These are phyloP conservation scores for Lepidium sativum DNA, from an alignment of 345 rosid genomes.

Conservation along the genomic window DNA sequence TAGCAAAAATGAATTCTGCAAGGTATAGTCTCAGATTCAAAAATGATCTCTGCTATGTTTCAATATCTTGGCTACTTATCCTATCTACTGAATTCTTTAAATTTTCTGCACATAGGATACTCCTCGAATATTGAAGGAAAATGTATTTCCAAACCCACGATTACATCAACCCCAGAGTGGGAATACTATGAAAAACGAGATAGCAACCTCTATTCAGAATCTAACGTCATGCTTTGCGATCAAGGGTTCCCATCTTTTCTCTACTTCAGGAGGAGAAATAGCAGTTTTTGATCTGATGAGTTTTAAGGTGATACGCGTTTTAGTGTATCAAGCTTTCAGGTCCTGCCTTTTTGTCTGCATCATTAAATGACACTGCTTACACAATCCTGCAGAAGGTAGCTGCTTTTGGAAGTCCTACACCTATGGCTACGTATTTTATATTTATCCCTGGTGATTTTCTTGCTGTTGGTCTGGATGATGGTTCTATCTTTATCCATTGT, in stretches of 20 bases:
- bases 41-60: background rate
- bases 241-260: constrained; percentile 30
- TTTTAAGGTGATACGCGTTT: constrained; percentile 25
- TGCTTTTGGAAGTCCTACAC: constrained; percentile 26
- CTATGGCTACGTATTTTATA: constrained; percentile 28
- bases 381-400: constrained; percentile 23
- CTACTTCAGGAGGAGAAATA: constrained; percentile 32
- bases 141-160: constrained; percentile 14
- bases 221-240: constrained; percentile 26
- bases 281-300: constrained; percentile 29
- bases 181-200: constrained; percentile 30
- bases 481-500: constrained; percentile 31
- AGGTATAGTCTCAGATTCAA: constrained; percentile 18
- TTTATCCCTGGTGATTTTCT: constrained; percentile 27
- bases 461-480: constrained; percentile 30
- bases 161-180: constrained; percentile 27
- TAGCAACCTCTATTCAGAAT: constrained; percentile 5
- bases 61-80: background rate
- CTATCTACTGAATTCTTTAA: constrained; percentile 1
- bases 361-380: constrained; percentile 12
- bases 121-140: constrained; percentile 20
- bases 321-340: background rate
- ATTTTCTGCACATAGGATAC: background rate
- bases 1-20: constrained; percentile 10
- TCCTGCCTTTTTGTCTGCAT: background rate